A percentile compares a stretch with the other conserved stretches of the same genome.
Conservation (phyloP, 2,329 filamentous ascomycete species). For the Didymella pomorum region DNA sequence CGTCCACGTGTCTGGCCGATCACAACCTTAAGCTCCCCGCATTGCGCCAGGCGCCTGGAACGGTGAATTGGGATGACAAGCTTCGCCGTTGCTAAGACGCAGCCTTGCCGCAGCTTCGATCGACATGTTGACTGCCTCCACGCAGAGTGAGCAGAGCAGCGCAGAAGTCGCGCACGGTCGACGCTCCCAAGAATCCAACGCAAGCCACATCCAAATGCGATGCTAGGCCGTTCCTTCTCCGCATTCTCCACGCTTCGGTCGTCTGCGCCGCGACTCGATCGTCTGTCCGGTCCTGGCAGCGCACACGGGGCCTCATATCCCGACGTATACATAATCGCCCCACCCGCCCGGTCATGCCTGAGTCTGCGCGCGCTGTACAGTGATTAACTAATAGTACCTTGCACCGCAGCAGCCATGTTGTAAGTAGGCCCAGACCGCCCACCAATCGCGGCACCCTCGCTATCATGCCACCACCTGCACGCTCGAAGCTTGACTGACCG, state of each 20-base stretch:
- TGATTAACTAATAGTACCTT: constrained; percentile 35
- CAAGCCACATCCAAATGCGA: constrained; percentile 23
- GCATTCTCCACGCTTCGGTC: constrained; percentile 23
- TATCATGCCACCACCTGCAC: constrained; percentile 23
- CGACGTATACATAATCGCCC: constrained; percentile 16
- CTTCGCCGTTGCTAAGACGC: constrained; percentile 6
- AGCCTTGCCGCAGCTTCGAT: constrained; percentile 5
- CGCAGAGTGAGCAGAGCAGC: neutral
- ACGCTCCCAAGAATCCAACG: constrained; percentile 15
- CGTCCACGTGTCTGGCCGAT: constrained; percentile 20
- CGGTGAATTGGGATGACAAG: constrained; percentile 8
- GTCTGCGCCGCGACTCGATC: constrained; percentile 9
- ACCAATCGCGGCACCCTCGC: constrained; percentile 36
- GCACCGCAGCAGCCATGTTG: constrained; percentile 47
- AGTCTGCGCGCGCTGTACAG: constrained; percentile 20
- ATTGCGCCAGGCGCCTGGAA: constrained; percentile 17
- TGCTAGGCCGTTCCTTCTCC: constrained; percentile 20
- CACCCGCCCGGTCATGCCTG: constrained; percentile 20
- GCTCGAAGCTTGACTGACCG: constrained; percentile 36
- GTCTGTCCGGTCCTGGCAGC: constrained; percentile 14
- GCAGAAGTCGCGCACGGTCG: constrained; percentile 10
- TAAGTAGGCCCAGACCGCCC: constrained; percentile 37
- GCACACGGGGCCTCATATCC: constrained; percentile 13
- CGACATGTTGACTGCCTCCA: neutral
- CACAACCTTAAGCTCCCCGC: constrained; percentile 19